phyloP scores from a whole-genome alignment of 2,329 filamentous ascomycete genomes.

The Aspergillus ochraceus region DNA sequence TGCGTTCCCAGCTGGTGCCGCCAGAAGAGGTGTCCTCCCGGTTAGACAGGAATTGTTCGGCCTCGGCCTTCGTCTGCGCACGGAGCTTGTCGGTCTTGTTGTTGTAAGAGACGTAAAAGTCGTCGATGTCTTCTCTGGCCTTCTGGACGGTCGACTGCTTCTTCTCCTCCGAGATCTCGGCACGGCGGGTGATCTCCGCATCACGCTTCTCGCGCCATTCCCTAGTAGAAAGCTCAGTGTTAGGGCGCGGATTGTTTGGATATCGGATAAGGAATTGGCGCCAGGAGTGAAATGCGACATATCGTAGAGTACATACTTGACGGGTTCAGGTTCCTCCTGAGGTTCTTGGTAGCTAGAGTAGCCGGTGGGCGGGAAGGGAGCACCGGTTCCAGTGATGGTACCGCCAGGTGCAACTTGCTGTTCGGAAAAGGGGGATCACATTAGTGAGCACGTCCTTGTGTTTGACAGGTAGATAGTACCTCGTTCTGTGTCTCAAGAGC shows the following conservation, averaged over 20 bases:
- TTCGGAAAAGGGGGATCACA: constrained; percentile 33
- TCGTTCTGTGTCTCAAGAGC: constrained; percentile 74
- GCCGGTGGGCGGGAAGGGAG: constrained; percentile 56
- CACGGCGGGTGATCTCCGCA: constrained; percentile 76
- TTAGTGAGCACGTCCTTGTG: constrained; percentile 12
- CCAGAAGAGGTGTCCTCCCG: constrained; percentile 92
- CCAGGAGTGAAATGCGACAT: background rate
- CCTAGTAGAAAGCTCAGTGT: constrained; percentile 32
- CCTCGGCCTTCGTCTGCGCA: constrained; percentile 83
- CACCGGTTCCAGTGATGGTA: constrained; percentile 71
- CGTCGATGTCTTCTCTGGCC: constrained; percentile 91
- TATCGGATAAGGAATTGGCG: background rate
- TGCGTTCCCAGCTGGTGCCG: constrained; percentile 97
- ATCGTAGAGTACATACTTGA: constrained; percentile 52
- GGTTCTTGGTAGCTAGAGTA: constrained; percentile 56
- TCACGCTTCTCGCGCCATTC: constrained; percentile 92
- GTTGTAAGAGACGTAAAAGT: constrained; percentile 99
- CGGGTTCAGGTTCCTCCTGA: constrained; percentile 84
- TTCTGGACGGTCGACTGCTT: constrained; percentile 84
- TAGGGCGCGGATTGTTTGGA: background rate
- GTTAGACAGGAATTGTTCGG: constrained; percentile 84
- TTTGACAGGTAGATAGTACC: constrained; percentile 46
- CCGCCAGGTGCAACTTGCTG: constrained; percentile 71
- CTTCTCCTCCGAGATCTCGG: constrained; percentile 77
- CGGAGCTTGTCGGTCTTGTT: constrained; percentile 94